Evolutionary conservation across 1,284 basidiomycete species (phyloP).

Genomic region (Malassezia arunalokei): DNA sequence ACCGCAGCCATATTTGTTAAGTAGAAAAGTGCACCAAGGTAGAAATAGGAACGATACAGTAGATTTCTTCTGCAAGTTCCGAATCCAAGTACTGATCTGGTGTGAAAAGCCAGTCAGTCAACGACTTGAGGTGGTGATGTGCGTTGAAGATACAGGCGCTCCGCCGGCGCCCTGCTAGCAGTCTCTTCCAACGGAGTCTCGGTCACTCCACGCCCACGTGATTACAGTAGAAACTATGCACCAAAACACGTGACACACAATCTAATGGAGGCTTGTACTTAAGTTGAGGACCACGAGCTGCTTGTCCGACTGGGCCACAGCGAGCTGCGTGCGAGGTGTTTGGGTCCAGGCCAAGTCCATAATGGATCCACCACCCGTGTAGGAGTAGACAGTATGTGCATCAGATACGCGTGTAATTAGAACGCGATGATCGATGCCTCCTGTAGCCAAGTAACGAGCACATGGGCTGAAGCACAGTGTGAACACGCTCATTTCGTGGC

Average conservation of each 20-base stretch:
- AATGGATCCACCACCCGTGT: conserved; percentile 17
- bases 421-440: conserved; percentile 39
- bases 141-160: neutral
- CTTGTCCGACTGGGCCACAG: conserved; percentile 36
- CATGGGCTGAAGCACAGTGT: conserved; percentile 37
- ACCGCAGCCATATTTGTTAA: conserved; percentile 31
- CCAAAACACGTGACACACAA: conserved; percentile 4
- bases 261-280: conserved; percentile 13
- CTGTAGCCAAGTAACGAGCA: conserved; percentile 38
- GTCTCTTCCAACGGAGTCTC: too few relatives aligned
- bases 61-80: conserved; percentile 4
- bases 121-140: conserved; percentile 15
- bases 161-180: too few relatives aligned
- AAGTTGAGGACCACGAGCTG: conserved; percentile 34
- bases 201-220: conserved; percentile 1
- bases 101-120: conserved; percentile 12
- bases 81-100: conserved; percentile 11
- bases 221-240: conserved; percentile 6
- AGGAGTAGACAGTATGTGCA: conserved; percentile 12
- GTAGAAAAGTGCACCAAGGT: conserved; percentile 1
- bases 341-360: conserved; percentile 19
- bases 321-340: conserved; percentile 18
- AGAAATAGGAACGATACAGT: conserved; percentile 7
- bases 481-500: conserved; percentile 40
- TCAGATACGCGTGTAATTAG: conserved; percentile 26